Conservation (phyloP, 257 asterid genomes). For the Avicennia marina region DNA sequence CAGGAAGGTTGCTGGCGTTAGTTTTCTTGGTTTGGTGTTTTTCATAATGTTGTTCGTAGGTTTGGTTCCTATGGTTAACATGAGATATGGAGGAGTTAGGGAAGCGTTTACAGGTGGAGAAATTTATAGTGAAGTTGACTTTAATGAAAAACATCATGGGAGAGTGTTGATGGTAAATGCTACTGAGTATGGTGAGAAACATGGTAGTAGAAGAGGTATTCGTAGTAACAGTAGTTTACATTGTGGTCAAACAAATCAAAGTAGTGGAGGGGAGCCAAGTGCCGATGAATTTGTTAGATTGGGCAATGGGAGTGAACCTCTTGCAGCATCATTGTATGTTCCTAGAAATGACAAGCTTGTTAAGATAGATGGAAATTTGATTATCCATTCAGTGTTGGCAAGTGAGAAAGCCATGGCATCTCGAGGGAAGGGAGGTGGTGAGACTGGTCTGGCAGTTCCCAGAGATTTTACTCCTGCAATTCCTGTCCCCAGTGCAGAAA, state of each 20-base stretch:
- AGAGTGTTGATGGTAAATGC: slow-evolving; percentile 68
- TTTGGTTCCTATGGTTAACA: slow-evolving; percentile 76
- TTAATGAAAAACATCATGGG: slow-evolving; percentile 48
- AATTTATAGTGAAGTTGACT: slow-evolving; percentile 30
- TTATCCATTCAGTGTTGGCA: slow-evolving; percentile 68
- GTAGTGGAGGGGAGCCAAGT: slow-evolving; percentile 30
- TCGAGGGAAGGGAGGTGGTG: slow-evolving; percentile 36
- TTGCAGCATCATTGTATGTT: slow-evolving; percentile 67
- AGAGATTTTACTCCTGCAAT: slow-evolving; percentile 49
- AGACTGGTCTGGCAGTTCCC: slow-evolving; percentile 71
- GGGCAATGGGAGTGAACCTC: slow-evolving; percentile 56
- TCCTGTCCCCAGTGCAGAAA: slow-evolving; percentile 47
- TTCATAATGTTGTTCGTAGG: slow-evolving; percentile 79
- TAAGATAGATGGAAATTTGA: slow-evolving; percentile 73
- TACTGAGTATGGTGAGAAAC: slow-evolving; percentile 33
- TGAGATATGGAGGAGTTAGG: slow-evolving; percentile 60
- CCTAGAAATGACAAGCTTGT: slow-evolving; percentile 79
- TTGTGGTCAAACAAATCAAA: slow-evolving; percentile 26
- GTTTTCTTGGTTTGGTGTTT: slow-evolving; percentile 78
- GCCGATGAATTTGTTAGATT: slow-evolving; percentile 32
- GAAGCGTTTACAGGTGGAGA: slow-evolving; percentile 49
- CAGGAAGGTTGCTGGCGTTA: slow-evolving; percentile 88
- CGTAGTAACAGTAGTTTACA: slow-evolving; percentile 23
- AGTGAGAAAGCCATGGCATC: slow-evolving; percentile 76
- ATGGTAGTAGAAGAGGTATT: slow-evolving; percentile 29